Evolutionary conservation across 306 rosid genomes (phyloP), one percentile per base, ranked within the genome.

Genomic region (Oxytropis ochrocephala): DNA sequence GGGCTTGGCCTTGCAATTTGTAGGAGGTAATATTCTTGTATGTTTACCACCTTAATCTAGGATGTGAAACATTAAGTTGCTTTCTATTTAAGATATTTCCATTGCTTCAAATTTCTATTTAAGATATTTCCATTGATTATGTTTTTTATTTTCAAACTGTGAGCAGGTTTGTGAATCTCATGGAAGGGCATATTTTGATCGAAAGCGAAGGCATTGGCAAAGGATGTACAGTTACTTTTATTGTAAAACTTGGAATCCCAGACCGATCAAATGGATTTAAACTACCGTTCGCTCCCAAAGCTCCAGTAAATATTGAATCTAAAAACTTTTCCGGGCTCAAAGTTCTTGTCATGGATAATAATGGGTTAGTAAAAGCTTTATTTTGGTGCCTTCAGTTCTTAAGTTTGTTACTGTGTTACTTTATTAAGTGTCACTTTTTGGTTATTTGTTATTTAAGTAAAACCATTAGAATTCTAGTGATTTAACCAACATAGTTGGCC

Each of bases 1-100:
- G 97, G 97, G 48, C 95, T 95, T 55, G 99, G 97, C 58, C 96
- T 95, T 64, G 97, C 97, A 44, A 87, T 95, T 76, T 87, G 91
- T 74, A 91, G 80, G 76, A 91, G 99, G 99, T 95, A 84, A 11
- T 44, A 43, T 55, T 77, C 61, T 71, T 78, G 10, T 69, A 32
- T 48, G 43, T 69, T 72, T 39, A 68, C 33, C 54, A 10, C 30
- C 32, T 33, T 72, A 54, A 24, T 14, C 53, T 68, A 35, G 51
- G 68, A 49, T 69, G 27, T 21, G 32, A 55, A 59, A 76, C 53
- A 32, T 32, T 74, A 29, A 36, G 41, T 47, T 67, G 13, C 41
- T 47, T 59, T 5, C 69, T 36, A 21, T 50, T 35, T n/a, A 63
- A 64, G 59, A 43, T 27, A 11, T 58, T 42, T 11, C 44, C 47